Base-by-base conservation (phyloP, 2,329 filamentous ascomycete species). In the Diaporthe helianthi region DNA sequence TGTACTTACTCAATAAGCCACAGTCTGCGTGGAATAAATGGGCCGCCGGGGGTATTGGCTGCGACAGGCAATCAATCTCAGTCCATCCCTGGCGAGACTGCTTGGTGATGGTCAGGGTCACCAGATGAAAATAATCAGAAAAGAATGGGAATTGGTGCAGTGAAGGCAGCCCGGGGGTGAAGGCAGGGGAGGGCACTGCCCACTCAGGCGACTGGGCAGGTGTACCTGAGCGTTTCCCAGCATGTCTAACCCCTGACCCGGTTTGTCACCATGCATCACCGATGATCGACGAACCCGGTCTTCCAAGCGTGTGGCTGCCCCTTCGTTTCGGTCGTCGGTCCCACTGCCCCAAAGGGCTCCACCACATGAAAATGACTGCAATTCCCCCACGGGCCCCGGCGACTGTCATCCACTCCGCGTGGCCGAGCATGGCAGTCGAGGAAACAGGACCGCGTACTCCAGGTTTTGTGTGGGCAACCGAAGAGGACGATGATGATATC, bases 1-100 rank as follows among this genome's bases (percentile, higher is more conserved):
- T 60, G 55, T 49, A 68, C 69, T 64, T 63, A 51, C 68, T 54
- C 44, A 54, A 68, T 53, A 61, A 70, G 69, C 69, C 69, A 70
- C 69, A 55, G 68, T 46, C 38, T 60, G 47, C 53, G 64, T 64
- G 68, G 54, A 65, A 69, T 54, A 41, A 49, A 19, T 67, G 68
- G 54, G 24, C 55, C 38, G 26, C 49, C n/a, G 63, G 58, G n/a
- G 64, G 10, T 36, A 26, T n/a, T 24, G 49, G 26, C 51, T 55
- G 64, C 54, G 64, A 53, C 24, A 38, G 61, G 46, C 68, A 69
- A 47, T 69, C 63, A 69, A 69, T 67, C 68, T 68, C 68, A 68
- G 55, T 70, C 68, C 33, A 55, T 66, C 64, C 51, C 38, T 66
- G 49, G 46, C 51, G 52, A 63, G 51, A 55, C 51, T n/a, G 26